Percentiles rank a stretch among this genome's conserved stretches.
Evolutionary conservation across 2,329 filamentous ascomycete genomes (phyloP).

Genomic region (Plectosphaerella cucumerina): DNA sequence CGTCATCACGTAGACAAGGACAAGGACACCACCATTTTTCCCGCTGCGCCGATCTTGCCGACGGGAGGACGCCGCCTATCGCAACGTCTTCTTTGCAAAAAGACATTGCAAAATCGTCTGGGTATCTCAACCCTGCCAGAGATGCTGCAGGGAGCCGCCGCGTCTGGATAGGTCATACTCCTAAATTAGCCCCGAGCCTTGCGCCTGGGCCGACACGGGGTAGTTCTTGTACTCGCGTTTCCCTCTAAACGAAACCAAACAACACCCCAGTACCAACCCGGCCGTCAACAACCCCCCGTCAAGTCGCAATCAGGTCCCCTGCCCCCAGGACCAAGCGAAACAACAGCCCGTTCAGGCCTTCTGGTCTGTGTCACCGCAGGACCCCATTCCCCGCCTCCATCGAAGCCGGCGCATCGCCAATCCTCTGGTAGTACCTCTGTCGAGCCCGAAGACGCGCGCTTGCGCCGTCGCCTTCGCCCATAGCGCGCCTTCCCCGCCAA

Average conservation of each 20-base stretch:
- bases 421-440: neutral
- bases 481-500: neutral
- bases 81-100: too few species aligned
- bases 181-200: neutral
- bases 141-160: constrained; percentile 3
- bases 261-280: neutral
- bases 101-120: too few species aligned
- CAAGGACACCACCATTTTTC: too few species aligned
- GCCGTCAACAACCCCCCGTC: neutral
- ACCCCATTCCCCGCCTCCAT: neutral
- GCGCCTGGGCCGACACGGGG: neutral
- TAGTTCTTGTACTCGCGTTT: neutral
- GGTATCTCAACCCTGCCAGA: neutral
- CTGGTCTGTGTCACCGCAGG: neutral
- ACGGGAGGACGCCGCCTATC: too few species aligned
- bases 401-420: neutral
- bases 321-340: constrained; percentile 1
- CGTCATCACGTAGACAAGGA: neutral
- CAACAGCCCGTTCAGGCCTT: neutral
- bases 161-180: neutral
- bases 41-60: too few species aligned
- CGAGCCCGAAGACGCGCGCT: constrained; percentile 2
- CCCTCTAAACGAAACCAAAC: neutral
- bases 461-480: neutral
- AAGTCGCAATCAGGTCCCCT: neutral